Evolutionary conservation across 768 basidiomycete species (phyloP), one percentile per base, ranked within the genome.

Genomic region (Boletus vinaceobasis): DNA sequence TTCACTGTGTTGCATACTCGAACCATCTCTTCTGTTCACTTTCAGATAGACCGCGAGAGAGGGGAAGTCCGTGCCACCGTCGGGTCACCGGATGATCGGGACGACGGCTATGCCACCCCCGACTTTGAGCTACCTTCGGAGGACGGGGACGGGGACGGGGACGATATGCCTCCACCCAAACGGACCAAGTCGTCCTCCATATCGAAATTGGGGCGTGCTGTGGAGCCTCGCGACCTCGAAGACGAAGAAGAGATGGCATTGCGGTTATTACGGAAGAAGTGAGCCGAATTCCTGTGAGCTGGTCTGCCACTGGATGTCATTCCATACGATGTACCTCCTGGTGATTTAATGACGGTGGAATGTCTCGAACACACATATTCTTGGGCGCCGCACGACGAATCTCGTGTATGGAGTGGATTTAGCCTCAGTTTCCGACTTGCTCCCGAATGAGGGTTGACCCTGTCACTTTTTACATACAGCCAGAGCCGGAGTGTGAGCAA

Each of bases 21-120:
- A 11, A 33, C 7, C 9, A 23, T 50, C 7, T 21, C 31, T 44
- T 43, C 50, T 13, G 13, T 23, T 31, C 3, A 17, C 37, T 4
- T 50, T 45, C 33, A 68, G 55, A 51, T 58, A 45, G 65, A 73
- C 61, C 60, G 7, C 42, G 73, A 63, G 43, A 67, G 68, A 19
- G 72, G 64, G 15, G 74, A 62, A 33, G 55, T 8, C 6, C 33
- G 19, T 4, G 61, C 46, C 27, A 33, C 46, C 4, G 71, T 79
- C 36, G 73, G 75, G 17, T 73, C 74, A 19, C 65, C 71, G 23
- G 75, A 66, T 3, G 69, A 77, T 8, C 82, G 81, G 56, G 86
- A 87, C 54, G 85, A 87, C 61, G 87, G 87, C 0, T 87, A 88
- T 67, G 79, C 84, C 10, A 86, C 85, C 1, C 90, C 88, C 1